Evolutionary conservation across 345 rosid species (phyloP).

Genomic region (Aurinia saxatilis): DNA sequence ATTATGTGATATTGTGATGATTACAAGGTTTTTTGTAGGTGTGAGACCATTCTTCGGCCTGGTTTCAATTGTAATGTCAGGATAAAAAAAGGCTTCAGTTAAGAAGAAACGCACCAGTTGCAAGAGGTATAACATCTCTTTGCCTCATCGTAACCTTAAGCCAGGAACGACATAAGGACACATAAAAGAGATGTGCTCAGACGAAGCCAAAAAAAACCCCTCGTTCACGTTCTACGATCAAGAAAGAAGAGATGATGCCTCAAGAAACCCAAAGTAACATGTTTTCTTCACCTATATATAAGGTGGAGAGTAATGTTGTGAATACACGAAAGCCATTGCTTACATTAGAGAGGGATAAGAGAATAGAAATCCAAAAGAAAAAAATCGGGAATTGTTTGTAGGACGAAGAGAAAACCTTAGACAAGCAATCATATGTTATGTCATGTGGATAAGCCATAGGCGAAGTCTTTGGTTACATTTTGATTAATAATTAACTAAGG

Average conservation of each 20-base stretch:
- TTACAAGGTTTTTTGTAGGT: slow-evolving; percentile 33
- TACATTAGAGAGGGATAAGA: slow-evolving; percentile 23
- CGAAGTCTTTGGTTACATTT: too few species aligned
- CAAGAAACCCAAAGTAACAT: background rate
- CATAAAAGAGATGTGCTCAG: slow-evolving; percentile 20
- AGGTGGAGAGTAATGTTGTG: background rate
- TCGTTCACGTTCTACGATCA: background rate
- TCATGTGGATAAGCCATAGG: too few species aligned
- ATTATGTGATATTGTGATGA: too few species aligned
- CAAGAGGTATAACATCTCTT: slow-evolving; percentile 25
- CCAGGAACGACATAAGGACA: slow-evolving; percentile 23
- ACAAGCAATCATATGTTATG: too few species aligned
- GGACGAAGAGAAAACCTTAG: slow-evolving; percentile 22
- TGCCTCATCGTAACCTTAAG: slow-evolving; percentile 26
- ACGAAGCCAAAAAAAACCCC: background rate
- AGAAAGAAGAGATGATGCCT: background rate
- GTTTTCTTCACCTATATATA: slow-evolving; percentile 9
- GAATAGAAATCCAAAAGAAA: slow-evolving; percentile 19
- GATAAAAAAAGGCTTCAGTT: slow-evolving; percentile 37
- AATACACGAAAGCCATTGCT: slow-evolving; percentile 27
- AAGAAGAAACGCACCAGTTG: slow-evolving; percentile 24
- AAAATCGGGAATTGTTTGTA: slow-evolving; percentile 19
- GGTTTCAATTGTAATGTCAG: slow-evolving; percentile 27
- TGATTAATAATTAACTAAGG: too few species aligned
- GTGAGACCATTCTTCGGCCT: slow-evolving; percentile 75